Conservation (phyloP, 1,284 basidiomycete genomes). For the Entoloma clypeatum region DNA sequence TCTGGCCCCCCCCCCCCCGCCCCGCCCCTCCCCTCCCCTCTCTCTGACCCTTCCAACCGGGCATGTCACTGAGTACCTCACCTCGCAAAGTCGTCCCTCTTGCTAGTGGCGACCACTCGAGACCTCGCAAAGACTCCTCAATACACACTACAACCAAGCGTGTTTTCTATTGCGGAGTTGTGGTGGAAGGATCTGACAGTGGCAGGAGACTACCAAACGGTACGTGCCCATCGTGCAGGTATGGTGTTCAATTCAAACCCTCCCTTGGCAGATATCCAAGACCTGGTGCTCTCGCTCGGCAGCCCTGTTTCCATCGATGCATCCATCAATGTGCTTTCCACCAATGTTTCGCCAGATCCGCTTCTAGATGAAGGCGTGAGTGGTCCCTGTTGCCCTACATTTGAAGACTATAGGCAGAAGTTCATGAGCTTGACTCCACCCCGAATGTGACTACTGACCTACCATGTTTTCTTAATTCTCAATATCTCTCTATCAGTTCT, state of each 20-base stretch:
- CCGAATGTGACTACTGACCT: too few relatives aligned
- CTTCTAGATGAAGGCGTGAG: constrained; percentile 42
- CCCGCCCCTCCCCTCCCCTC: background rate
- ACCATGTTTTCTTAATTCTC: constrained; percentile 2
- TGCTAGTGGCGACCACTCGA: constrained; percentile 56
- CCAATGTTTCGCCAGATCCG: constrained; percentile 38
- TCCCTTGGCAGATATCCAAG: constrained; percentile 60
- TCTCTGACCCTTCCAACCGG: background rate
- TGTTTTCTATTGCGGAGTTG: constrained; percentile 77
- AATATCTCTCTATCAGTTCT: constrained; percentile 2
- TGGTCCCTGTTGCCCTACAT: constrained; percentile 11
- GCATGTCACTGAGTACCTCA: constrained; percentile 50
- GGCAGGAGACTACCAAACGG: constrained; percentile 67
- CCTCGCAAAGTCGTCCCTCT: constrained; percentile 72
- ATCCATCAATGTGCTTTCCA: constrained; percentile 40
- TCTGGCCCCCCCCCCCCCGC: background rate
- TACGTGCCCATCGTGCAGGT: constrained; percentile 27
- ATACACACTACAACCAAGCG: constrained; percentile 56
- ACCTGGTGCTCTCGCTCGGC: constrained; percentile 72
- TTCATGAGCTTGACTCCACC: too few relatives aligned
- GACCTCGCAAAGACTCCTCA: constrained; percentile 35
- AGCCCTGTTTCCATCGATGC: constrained; percentile 48
- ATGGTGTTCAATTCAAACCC: constrained; percentile 10
- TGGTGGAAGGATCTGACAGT: constrained; percentile 72
- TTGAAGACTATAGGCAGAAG: too few relatives aligned